phyloP scores from a whole-genome alignment of 768 basidiomycete genomes.

The Leccinum ochraceum region DNA sequence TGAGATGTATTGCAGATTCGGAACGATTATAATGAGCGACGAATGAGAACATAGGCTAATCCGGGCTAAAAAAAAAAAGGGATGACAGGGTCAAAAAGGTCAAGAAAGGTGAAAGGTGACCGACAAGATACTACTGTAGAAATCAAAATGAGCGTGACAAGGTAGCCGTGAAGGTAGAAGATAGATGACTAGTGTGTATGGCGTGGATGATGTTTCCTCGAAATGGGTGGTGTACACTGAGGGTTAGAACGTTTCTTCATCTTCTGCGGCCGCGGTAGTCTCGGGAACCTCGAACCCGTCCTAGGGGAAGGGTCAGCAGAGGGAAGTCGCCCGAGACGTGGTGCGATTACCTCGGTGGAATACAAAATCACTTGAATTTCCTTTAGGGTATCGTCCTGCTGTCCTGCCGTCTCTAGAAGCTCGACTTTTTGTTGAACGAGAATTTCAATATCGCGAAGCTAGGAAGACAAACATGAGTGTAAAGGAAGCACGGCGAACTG shows the following conservation, averaged over 20 bases:
- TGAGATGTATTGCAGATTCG: slow-evolving; percentile 31
- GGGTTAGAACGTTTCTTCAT: slow-evolving; percentile 76
- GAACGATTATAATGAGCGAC: slow-evolving; percentile 26
- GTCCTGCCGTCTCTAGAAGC: slow-evolving; percentile 52
- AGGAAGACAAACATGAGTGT: slow-evolving; percentile 4
- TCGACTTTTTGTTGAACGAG: slow-evolving; percentile 83
- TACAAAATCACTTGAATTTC: slow-evolving; percentile 94
- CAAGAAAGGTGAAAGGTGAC: slow-evolving; percentile 14
- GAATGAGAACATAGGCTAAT: slow-evolving; percentile 24
- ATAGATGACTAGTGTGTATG: slow-evolving; percentile 12
- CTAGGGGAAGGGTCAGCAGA: slow-evolving; percentile 41
- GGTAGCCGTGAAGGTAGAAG: slow-evolving; percentile 3
- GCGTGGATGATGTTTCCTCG: slow-evolving; percentile 9
- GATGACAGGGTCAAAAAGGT: slow-evolving; percentile 2
- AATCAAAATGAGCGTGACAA: slow-evolving; percentile 22
- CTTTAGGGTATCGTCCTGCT: slow-evolving; percentile 60
- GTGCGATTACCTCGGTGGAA: slow-evolving; percentile 80
- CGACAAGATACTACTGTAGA: slow-evolving; percentile 15
- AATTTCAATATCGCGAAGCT: slow-evolving; percentile 97
- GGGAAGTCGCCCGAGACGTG: not conserved
- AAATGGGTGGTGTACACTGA: slow-evolving; percentile 17
- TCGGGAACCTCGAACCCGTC: slow-evolving; percentile 95
- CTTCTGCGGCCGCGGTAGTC: slow-evolving; percentile 51
- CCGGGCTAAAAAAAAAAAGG: not conserved
- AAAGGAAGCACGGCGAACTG: slow-evolving; percentile 7